These are phyloP conservation scores for Phytophthora palmivora DNA, from an alignment of 352 stramenopile species.

Conservation along the genomic window DNA sequence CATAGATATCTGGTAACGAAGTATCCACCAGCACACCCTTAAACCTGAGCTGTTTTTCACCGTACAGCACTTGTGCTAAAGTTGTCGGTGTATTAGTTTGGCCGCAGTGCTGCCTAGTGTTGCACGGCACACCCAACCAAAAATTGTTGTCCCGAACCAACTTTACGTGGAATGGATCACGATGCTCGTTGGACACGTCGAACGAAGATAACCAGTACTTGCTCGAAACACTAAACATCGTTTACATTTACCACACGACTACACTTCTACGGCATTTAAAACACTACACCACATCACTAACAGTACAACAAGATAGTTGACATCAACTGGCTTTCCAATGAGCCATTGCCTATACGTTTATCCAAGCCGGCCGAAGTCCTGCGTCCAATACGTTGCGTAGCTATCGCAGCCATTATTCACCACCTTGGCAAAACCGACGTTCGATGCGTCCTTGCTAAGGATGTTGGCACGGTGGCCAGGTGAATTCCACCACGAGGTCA, in stretches of 20 bases:
- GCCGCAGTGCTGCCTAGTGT: no score
- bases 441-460: constrained; percentile 31
- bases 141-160: not conserved
- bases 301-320: constrained; percentile 9
- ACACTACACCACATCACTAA: not conserved
- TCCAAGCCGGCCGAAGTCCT: constrained; percentile 35
- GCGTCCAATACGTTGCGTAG: constrained; percentile 46
- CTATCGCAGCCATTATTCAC: constrained; percentile 37
- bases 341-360: constrained; percentile 5
- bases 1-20: no score
- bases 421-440: constrained; percentile 43
- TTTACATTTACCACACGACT: not conserved
- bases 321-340: constrained; percentile 10
- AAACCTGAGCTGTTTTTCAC: no score
- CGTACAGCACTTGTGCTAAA: no score
- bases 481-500: constrained; percentile 65
- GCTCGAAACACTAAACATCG: not conserved
- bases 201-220: no score
- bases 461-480: constrained; percentile 56
- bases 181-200: no score
- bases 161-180: constrained; percentile 7
- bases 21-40: constrained; percentile 5
- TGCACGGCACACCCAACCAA: not conserved
- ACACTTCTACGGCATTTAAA: not conserved
- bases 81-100: no score